phyloP scores from a whole-genome alignment of 2,329 filamentous ascomycete genomes.

The Ceratocystis albifundus region DNA sequence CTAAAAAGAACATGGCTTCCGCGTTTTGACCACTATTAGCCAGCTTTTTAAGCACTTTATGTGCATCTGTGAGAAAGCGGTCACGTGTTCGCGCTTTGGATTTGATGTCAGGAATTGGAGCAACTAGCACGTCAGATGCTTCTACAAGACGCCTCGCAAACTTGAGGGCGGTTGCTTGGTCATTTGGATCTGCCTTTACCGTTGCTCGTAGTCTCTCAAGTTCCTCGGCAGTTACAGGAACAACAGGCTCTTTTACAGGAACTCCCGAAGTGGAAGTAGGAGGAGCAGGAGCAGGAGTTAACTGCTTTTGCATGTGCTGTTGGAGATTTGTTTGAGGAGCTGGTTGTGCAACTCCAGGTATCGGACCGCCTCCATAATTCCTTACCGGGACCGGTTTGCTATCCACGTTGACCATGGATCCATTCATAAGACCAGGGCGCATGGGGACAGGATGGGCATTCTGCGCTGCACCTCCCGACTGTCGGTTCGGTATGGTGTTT shows the following conservation, averaged over 20 bases:
- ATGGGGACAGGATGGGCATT: slow-evolving; percentile 49
- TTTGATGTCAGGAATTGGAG: slow-evolving; percentile 54
- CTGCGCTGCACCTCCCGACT: slow-evolving; percentile 16
- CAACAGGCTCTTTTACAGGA: slow-evolving; percentile 27
- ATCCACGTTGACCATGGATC: slow-evolving; percentile 44
- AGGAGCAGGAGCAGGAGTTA: slow-evolving; percentile 28
- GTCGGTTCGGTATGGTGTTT: slow-evolving; percentile 12
- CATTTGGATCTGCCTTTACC: slow-evolving; percentile 59
- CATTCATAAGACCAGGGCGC: slow-evolving; percentile 50
- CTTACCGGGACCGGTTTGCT: slow-evolving; percentile 49
- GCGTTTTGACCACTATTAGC: slow-evolving; percentile 53
- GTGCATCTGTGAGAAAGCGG: slow-evolving; percentile 70
- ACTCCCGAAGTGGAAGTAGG: slow-evolving; percentile 17
- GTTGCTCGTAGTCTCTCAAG: slow-evolving; percentile 60
- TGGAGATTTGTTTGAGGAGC: slow-evolving; percentile 28
- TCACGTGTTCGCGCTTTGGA: slow-evolving; percentile 66
- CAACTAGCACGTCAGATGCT: slow-evolving; percentile 64
- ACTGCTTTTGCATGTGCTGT: slow-evolving; percentile 28
- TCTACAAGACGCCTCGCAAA: slow-evolving; percentile 79
- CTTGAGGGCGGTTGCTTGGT: slow-evolving; percentile 57
- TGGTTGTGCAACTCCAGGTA: slow-evolving; percentile 33
- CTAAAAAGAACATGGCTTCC: slow-evolving; percentile 88
- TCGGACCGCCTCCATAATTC: slow-evolving; percentile 35
- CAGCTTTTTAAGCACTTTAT: slow-evolving; percentile 87
- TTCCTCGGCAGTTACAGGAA: slow-evolving; percentile 64